Conservation (phyloP, 805 yeast species). For the Candida boleticola region DNA sequence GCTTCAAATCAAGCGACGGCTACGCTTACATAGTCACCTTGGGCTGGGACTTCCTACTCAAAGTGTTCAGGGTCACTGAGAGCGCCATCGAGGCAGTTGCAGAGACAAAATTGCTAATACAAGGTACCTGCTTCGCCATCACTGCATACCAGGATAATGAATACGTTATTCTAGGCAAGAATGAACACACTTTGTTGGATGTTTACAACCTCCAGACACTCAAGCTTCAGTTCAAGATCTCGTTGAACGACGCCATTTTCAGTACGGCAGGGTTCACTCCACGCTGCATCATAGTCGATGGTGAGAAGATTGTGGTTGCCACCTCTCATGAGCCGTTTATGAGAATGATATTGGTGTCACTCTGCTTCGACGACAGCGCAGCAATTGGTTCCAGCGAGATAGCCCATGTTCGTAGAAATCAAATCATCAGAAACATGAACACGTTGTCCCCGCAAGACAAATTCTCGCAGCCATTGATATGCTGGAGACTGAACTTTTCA, state of each 20-base stretch:
- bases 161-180: conserved; percentile 52
- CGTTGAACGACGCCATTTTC: conserved; percentile 74
- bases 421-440: conserved; percentile 29
- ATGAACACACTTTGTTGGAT: conserved; percentile 57
- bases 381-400: conserved; percentile 1
- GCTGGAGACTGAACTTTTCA: conserved; percentile 35
- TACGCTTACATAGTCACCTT: conserved; percentile 45
- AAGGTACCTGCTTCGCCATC: conserved; percentile 52
- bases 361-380: conserved; percentile 24
- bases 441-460: conserved; percentile 68
- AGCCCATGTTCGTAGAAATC: conserved; percentile 21
- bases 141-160: conserved; percentile 26
- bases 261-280: conserved; percentile 64
- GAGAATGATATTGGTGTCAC: conserved; percentile 56
- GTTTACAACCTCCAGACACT: conserved; percentile 34
- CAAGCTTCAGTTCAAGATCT: conserved; percentile 43
- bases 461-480: conserved; percentile 50
- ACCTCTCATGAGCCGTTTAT: conserved; percentile 79
- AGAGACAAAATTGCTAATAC: conserved; percentile 40
- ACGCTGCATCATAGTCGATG: conserved; percentile 31
- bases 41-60: conserved; percentile 58
- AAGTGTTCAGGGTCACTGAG: conserved; percentile 28
- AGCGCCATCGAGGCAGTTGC: conserved; percentile 10
- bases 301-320: conserved; percentile 51
- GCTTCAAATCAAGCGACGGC: conserved; percentile 12